phyloP scores from a whole-genome alignment of 768 basidiomycete genomes.

The Boletellus emodensis region DNA sequence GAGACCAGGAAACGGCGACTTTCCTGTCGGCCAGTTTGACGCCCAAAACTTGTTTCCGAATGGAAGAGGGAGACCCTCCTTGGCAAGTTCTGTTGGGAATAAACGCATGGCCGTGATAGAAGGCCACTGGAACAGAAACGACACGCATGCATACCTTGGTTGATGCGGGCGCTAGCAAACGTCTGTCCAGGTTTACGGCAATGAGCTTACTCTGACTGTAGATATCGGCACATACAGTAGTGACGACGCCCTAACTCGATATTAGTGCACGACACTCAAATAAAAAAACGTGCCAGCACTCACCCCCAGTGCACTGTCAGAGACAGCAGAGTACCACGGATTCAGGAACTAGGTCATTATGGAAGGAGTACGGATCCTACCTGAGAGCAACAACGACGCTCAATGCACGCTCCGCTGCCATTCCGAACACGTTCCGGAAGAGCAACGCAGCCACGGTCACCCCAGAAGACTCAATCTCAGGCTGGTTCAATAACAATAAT shows the following conservation, averaged over 20 bases:
- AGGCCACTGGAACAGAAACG: neutral
- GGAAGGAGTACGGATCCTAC: constrained; percentile 22
- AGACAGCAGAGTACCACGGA: neutral
- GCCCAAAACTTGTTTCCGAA: constrained; percentile 60
- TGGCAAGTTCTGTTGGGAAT: constrained; percentile 45
- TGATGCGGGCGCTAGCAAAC: constrained; percentile 48
- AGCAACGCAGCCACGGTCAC: constrained; percentile 59
- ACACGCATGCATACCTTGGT: constrained; percentile 38
- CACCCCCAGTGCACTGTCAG: constrained; percentile 34
- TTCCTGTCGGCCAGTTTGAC: constrained; percentile 57
- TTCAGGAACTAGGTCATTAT: neutral
- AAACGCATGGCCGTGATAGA: too few species aligned
- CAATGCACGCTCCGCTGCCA: constrained; percentile 48
- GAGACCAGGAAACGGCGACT: constrained; percentile 52
- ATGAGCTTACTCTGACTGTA: neutral
- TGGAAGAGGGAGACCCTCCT: constrained; percentile 59
- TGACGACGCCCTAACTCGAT: constrained; percentile 28
- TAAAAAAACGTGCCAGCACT: neutral
- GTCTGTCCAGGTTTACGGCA: constrained; percentile 32
- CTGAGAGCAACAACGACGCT: constrained; percentile 56
- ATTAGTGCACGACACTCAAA: constrained; percentile 1
- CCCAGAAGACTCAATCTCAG: constrained; percentile 44
- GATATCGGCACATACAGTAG: constrained; percentile 18
- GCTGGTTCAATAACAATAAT: constrained; percentile 14
- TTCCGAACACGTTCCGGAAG: constrained; percentile 57